Percentiles rank a stretch among this genome's conserved stretches.
Conservation (phyloP, 345 rosid species). For the Raphanus sativus region DNA sequence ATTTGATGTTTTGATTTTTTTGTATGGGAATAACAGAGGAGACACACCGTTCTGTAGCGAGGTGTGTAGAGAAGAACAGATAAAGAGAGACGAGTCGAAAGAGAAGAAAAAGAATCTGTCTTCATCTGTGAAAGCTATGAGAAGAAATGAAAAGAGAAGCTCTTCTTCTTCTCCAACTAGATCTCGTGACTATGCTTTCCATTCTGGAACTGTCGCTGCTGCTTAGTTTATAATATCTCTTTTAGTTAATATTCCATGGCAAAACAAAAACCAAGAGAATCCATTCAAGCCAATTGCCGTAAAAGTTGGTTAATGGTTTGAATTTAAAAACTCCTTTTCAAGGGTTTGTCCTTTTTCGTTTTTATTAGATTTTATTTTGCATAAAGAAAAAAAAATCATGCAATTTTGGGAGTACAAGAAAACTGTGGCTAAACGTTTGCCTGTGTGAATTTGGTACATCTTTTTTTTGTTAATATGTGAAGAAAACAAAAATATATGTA, state of each 20-base stretch:
- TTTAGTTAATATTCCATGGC: background rate
- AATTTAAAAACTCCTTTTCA: conserved; percentile 25
- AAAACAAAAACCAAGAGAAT: background rate
- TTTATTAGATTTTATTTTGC: no score
- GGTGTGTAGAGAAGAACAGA: conserved; percentile 81
- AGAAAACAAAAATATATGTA: conserved; percentile 7
- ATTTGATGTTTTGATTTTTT: background rate
- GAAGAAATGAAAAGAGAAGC: conserved; percentile 43
- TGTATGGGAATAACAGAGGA: conserved; percentile 51
- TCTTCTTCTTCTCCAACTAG: conserved; percentile 40
- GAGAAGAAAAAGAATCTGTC: conserved; percentile 61
- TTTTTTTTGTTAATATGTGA: background rate
- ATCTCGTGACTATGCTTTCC: conserved; percentile 39
- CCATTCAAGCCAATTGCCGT: conserved; percentile 16
- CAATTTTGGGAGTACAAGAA: conserved; percentile 32
- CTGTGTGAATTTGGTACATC: conserved; percentile 14
- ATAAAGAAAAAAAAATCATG: conserved; percentile 1
- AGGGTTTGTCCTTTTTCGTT: conserved; percentile 23
- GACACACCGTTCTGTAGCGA: conserved; percentile 86
- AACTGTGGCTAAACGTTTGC: conserved; percentile 17
- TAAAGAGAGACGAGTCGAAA: conserved; percentile 63
- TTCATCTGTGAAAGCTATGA: conserved; percentile 65
- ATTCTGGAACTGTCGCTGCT: conserved; percentile 39
- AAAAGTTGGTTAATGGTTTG: conserved; percentile 18
- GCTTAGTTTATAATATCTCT: conserved; percentile 16